Percentiles rank a stretch among this genome's conserved stretches.
phyloP scores from a whole-genome alignment of 257 asterid species.

The Orobanche coerulescens region DNA sequence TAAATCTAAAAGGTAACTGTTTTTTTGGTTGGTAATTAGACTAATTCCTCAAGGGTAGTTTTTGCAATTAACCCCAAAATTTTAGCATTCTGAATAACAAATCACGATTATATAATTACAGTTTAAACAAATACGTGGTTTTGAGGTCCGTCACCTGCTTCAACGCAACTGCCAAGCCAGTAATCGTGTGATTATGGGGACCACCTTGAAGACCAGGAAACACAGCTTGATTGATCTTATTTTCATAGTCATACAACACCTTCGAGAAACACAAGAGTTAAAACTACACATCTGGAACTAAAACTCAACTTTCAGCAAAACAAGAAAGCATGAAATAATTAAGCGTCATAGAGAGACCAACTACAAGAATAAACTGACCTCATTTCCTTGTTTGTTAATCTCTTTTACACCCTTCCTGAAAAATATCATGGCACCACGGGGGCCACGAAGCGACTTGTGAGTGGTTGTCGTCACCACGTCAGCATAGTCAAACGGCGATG shows the following conservation, averaged over 20 bases:
- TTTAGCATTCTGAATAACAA: too few relatives aligned
- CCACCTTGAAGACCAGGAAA: slow-evolving; percentile 99
- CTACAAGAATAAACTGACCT: slow-evolving; percentile 37
- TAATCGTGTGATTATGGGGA: slow-evolving; percentile 94
- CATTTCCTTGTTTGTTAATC: slow-evolving; percentile 90
- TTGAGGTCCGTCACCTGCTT: slow-evolving; percentile 51
- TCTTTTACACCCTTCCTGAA: slow-evolving; percentile 91
- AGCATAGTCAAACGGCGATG: slow-evolving; percentile 82
- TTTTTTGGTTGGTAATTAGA: too few relatives aligned
- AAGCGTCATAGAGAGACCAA: not conserved
- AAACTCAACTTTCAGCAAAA: not conserved
- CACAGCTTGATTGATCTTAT: slow-evolving; percentile 92
- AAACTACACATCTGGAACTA: not conserved
- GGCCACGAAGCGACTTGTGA: slow-evolving; percentile 95
- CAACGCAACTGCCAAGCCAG: slow-evolving; percentile 91
- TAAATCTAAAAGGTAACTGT: too few relatives aligned
- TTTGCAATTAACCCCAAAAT: not conserved
- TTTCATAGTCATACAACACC: slow-evolving; percentile 92
- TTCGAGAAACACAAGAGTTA: slow-evolving; percentile 24
- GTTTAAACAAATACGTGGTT: not conserved
- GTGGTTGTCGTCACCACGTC: slow-evolving; percentile 97
- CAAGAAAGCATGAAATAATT: too few relatives aligned
- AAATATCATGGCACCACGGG: slow-evolving; percentile 98
- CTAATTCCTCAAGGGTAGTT: too few relatives aligned
- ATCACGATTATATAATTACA: too few relatives aligned